Base-by-base conservation (phyloP, 2,329 filamentous ascomycete species). In the Botryosphaeria dothidea region DNA sequence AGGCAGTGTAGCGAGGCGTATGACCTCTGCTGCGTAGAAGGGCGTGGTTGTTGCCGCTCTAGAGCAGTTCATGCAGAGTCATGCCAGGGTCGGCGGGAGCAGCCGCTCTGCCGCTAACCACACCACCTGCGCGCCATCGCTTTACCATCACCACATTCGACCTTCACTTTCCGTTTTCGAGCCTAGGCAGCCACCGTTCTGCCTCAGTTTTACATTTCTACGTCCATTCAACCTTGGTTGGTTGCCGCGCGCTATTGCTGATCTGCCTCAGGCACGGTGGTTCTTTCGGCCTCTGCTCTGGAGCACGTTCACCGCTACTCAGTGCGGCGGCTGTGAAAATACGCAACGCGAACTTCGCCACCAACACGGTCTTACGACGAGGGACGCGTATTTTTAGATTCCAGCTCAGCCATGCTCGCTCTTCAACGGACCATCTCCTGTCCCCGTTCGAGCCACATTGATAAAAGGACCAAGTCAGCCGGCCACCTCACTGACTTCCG, bases 281-380 rank as follows among this genome's bases (percentile, higher is more conserved):
- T 34, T 46, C 56, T 60, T 31, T 60, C 56, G 56, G 56, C 56
- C 17, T 60, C 15, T 60, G 56, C 56, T 46, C 25, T 8, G n/a
- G 38, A 46, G 56, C 56, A 60, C 56, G 56, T 60, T 46, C 56
- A 60, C 56, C 56, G 56, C 56, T 60, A 60, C 56, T 60, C 56
- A 23, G 56, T 31, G 43, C 56, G 56, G 27, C 38, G 56, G 56
- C 56, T 60, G 38, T 25, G 38, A 41, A 19, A 41, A 41, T 31
- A 34, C 56, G 56, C 25, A 34, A 31, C 56, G 38, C 56, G 56
- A 60, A 15, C 56, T 60, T 60, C 56, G 56, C 56, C 56, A 60
- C 56, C 41, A 27, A 31, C 38, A 31, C 46, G 56, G 56, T 34
- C 56, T 46, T 25, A 52, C 49, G 49, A 36, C 25, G 17, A n/a